Base-by-base conservation (phyloP, 2,329 filamentous ascomycete species). In the Neophaeococcomyces mojaviensis region DNA sequence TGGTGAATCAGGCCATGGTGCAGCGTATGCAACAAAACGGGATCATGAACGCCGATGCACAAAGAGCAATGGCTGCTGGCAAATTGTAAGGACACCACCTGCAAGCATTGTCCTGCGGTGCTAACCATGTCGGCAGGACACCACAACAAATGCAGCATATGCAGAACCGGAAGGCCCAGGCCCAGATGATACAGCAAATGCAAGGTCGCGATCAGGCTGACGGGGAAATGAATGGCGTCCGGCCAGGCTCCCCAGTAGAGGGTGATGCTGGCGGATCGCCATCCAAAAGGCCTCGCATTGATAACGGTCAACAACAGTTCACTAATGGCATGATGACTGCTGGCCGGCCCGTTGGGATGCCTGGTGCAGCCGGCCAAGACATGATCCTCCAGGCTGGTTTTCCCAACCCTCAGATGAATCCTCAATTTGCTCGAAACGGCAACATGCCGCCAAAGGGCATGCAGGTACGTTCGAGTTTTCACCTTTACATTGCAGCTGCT, bases 211-310 rank as follows among this genome's bases (percentile, higher is more conserved):
- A 94, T 59, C 85, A 86, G 44, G 90, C 87, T 13, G 82, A 84
- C 52, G 88, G 92, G 78, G 88, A 94, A 58, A 84, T 84, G 65
- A 87, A 84, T 66, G 85, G 84, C 49, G 33, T 44, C 22, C 80
- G 88, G 49, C 83, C 88, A 22, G 81, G 83, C 48, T 95, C 90
- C 28, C 90, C 90, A 6, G 81, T 82, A 41, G 83, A 84, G 31
- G 82, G 81, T 45, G 89, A 96, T 44, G 92, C 92, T 59, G 88
- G 87, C 20, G 88, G 88, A 3, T 97, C 90, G 26, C 90, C 90
- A 2, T 90, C 86, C 52, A 97, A 97, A 71, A 79, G 89, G 59
- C 86, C 82, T 48, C 85, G 89, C 47, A 77, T 95, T 50, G 86
- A 89, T 54, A 44, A 44, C 18, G 81, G 83, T 59, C 53, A 56